Evolutionary conservation across 2,329 filamentous ascomycete genomes (phyloP), one percentile per base, ranked within the genome.

Genomic region (Corniculantispora saksenae): DNA sequence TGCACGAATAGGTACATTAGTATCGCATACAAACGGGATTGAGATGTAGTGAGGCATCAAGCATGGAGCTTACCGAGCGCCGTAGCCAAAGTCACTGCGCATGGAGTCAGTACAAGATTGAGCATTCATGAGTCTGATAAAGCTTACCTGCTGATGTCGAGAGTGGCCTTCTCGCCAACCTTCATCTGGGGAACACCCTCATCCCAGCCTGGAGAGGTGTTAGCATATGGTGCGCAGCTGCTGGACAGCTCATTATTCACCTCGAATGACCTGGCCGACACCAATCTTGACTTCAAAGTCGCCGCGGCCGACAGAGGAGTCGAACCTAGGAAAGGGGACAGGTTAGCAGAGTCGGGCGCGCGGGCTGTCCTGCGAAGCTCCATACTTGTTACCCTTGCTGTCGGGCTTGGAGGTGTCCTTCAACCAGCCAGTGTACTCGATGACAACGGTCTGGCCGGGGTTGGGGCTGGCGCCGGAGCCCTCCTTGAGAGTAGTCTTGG

Each of bases 391-490:
- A 72, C 94, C 94, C 84, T 91, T 87, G 73, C 86, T 82, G 65
- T 87, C 83, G 21, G 84, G 78, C 76, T 86, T 80, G 69, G 74
- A 79, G 25, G 81, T 74, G 74, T 96, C 89, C 80, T 90, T 91
- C 69, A 98, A 84, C 80, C 83, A 97, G 72, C 95, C 95, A 50
- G 91, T 95, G 85, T 98, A 98, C 80, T 95, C 88, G 75, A 98
- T 97, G 74, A 86, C 87, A 74, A 98, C 92, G 29, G 80, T 86
- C 77, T 97, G 88, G 70, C 92, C 91, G 19, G 75, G 72, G 69
- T 79, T 75, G 65, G 94, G 91, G 69, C 79, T 82, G 72, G 87
- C 76, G 65, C 84, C 83, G 73, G 84, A 84, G 73, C 94, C 94
- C 68, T 85, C 78, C 43, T 79, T 74, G 71, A 89, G 77, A 68